Conservation (phyloP, 2,329 filamentous ascomycete genomes). For the Diaporthe longicolla region DNA sequence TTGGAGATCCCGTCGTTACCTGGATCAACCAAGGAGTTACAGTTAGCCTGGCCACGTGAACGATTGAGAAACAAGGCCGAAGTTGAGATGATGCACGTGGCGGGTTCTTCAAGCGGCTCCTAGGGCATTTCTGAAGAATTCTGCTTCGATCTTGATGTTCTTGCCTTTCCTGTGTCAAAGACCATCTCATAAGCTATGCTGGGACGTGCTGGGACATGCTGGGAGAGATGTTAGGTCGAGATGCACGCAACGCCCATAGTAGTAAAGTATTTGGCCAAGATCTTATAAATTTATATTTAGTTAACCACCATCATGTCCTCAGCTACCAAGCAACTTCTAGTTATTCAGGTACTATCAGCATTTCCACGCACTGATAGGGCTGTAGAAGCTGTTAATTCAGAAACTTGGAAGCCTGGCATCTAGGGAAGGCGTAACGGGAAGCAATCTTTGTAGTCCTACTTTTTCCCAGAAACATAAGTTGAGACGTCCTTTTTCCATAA, state of each 20-base stretch:
- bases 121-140: background rate
- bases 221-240: no score
- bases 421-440: background rate
- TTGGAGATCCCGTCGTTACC: background rate
- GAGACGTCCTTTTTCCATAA: background rate
- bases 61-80: background rate
- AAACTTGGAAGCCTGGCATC: no score
- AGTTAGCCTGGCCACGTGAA: conserved; percentile 5
- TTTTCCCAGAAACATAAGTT: background rate
- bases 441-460: background rate
- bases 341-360: no score
- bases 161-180: background rate
- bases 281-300: background rate
- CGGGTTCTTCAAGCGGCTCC: background rate
- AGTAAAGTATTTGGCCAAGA: background rate
- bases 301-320: no score
- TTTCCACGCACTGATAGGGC: no score
- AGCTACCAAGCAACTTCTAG: background rate
- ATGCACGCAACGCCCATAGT: background rate
- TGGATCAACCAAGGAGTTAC: background rate
- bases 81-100: conserved; percentile 15
- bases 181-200: background rate
- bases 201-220: no score
- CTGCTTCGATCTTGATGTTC: no score
- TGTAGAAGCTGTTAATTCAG: no score